Conservation (phyloP, 495 filamentous ascomycete species). For the Glutinoglossum americanum region DNA sequence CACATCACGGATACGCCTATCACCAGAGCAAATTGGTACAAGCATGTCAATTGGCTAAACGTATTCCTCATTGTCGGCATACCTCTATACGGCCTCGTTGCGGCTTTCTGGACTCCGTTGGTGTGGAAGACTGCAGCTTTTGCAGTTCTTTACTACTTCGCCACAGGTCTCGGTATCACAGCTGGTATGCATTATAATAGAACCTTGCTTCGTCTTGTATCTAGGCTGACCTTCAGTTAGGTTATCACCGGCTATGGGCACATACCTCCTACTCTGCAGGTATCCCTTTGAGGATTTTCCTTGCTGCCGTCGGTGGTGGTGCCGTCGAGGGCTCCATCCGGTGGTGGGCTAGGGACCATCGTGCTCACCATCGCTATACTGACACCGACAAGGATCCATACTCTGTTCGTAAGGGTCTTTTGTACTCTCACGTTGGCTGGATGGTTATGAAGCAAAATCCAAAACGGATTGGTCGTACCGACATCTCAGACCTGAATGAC, state of each 20-base stretch:
- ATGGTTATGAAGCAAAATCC: conserved; percentile 30
- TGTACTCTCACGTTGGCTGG: conserved; percentile 91
- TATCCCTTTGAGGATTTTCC: conserved; percentile 72
- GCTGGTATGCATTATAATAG: conserved; percentile 28
- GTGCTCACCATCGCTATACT: conserved; percentile 96
- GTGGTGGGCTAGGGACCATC: conserved; percentile 95
- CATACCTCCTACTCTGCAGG: conserved; percentile 88
- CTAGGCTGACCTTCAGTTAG: conserved; percentile 13
- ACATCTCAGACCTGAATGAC: conserved; percentile 14
- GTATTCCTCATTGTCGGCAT: conserved; percentile 71
- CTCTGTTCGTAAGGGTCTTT: conserved; percentile 89
- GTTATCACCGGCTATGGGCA: conserved; percentile 85
- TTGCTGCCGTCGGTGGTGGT: conserved; percentile 80
- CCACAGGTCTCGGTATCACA: conserved; percentile 75
- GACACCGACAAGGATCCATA: conserved; percentile 99
- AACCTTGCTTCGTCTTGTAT: not conserved
- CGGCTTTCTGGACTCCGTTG: conserved; percentile 65
- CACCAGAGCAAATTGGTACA: conserved; percentile 77
- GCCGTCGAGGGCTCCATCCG: conserved; percentile 90
- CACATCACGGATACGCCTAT: conserved; percentile 36
- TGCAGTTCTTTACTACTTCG: conserved; percentile 77
- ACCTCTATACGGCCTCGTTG: conserved; percentile 53
- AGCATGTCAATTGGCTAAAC: conserved; percentile 94
- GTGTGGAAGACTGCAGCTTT: conserved; percentile 56
- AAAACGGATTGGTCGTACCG: conserved; percentile 18